Evolutionary conservation across 106 monocot genomes (phyloP).

Genomic region (Alisma plantagoaquatica): DNA sequence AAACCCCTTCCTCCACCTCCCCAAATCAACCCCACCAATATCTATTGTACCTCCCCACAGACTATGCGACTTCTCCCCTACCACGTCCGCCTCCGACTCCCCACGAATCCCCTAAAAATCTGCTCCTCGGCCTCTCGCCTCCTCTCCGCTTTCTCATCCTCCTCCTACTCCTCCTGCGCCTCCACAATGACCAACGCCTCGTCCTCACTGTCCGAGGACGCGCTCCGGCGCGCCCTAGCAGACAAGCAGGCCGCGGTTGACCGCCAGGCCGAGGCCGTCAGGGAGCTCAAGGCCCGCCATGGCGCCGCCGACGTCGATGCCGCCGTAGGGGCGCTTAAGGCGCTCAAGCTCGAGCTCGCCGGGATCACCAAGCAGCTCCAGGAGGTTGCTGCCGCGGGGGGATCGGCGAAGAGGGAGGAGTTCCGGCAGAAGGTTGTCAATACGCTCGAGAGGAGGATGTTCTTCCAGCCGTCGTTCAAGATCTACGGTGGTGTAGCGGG

Average conservation of each 20-base stretch:
- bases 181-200: no score
- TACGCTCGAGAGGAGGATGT: slow-evolving; percentile 75
- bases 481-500: slow-evolving; percentile 95
- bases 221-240: slow-evolving; percentile 41
- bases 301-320: slow-evolving; percentile 43
- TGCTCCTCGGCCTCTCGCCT: no score
- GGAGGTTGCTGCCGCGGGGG: slow-evolving; percentile 16
- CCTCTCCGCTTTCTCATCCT: no score
- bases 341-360: slow-evolving; percentile 48
- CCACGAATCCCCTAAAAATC: no score
- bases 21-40: no score
- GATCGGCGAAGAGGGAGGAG: slow-evolving; percentile 33
- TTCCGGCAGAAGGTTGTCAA: slow-evolving; percentile 60
- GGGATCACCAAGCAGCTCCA: slow-evolving; percentile 47
- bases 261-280: slow-evolving; percentile 45
- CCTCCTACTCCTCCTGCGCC: no score
- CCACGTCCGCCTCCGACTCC: no score
- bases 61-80: no score
- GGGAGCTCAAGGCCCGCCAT: slow-evolving; percentile 35
- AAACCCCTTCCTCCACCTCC: no score
- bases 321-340: slow-evolving; percentile 52
- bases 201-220: slow-evolving; percentile 13
- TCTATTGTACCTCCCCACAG: no score
- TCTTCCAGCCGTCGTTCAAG: slow-evolving; percentile 89
- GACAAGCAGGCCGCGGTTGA: slow-evolving; percentile 43